Base-by-base conservation (phyloP, 2,329 filamentous ascomycete species). In the Pseudogymnoascus sp. region DNA sequence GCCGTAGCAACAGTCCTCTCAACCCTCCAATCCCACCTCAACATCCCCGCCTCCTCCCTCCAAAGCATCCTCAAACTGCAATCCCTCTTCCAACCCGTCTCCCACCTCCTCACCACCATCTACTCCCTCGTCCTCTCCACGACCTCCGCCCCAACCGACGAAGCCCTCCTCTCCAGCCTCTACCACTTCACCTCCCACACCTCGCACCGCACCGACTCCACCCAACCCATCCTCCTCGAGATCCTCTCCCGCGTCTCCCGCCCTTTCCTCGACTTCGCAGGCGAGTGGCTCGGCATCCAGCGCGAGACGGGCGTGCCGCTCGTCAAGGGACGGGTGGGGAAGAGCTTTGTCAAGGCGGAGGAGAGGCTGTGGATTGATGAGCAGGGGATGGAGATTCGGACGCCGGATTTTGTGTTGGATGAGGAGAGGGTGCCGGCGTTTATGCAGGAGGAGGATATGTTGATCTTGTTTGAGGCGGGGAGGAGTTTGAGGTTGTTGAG, bases 391-490 rank as follows among this genome's bases (percentile, higher is more conserved):
- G 79, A 86, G 67, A 74, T 79, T 7, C 80, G 82, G 39, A 82
- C 84, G 22, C 71, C 80, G 1, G 84, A 89, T 65, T 90, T 84
- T 67, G 75, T 84, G 5, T 80, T 92, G 33, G 84, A 88, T 64
- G 78, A 79, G 22, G 77, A 82, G 28, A 83, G 83, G 65, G 85
- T 94, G 75, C 90, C 90, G 0, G 78, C 80, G 1, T 94, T 94
- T 67, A 79, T 95, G 49, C 82, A 86, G 0, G 72, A 78, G 4
- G 90, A 94, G 63, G 82, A 92, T 66, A 86, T 85, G 2, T 80
- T 83, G 60, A 77, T 80, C 4, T 84, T 94, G n/a, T 92, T 93
- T 66, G 90, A 95, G 71, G 89, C 87, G 3, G 91, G 90, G 3
- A 84, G 83, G 68, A 93, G 89, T 71, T 75, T 96, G 58, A 84